These are phyloP conservation scores for Coemansia furcata DNA, from an alignment of 192 early-diverging fungal genomes.

Conservation along the genomic window DNA sequence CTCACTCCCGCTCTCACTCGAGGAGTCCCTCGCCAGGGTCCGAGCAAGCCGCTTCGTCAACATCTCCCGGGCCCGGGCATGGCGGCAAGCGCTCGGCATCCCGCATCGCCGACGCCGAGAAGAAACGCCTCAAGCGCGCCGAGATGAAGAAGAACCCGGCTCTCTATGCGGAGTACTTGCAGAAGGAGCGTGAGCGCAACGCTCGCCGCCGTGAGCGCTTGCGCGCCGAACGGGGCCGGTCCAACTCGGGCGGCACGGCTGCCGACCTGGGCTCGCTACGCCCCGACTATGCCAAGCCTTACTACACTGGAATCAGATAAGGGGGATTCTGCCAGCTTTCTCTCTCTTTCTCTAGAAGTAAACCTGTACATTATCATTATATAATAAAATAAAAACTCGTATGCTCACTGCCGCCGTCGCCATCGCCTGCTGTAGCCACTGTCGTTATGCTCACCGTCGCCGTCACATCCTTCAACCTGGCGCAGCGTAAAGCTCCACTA, in stretches of 20 bases:
- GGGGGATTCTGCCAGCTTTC: too few relatives aligned
- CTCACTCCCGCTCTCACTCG: background rate
- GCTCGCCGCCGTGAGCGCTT: slow-evolving; percentile 48
- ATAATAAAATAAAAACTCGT: too few relatives aligned
- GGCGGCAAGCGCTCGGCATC: slow-evolving; percentile 47
- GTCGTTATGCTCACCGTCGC: background rate
- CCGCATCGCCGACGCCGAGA: slow-evolving; percentile 51
- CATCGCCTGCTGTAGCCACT: background rate
- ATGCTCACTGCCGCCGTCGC: too few relatives aligned
- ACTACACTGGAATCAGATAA: slow-evolving; percentile 2
- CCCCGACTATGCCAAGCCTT: background rate
- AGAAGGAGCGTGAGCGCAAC: slow-evolving; percentile 54
- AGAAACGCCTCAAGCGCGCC: slow-evolving; percentile 54
- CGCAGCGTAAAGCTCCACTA: background rate
- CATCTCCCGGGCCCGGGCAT: slow-evolving; percentile 16
- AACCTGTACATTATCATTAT: too few relatives aligned
- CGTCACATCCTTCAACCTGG: background rate
- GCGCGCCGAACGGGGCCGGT: slow-evolving; percentile 48
- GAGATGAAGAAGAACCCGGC: slow-evolving; percentile 51
- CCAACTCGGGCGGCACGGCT: slow-evolving; percentile 28
- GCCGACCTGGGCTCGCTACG: background rate
- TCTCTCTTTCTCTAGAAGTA: too few relatives aligned
- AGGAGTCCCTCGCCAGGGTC: background rate
- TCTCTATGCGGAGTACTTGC: slow-evolving; percentile 51
- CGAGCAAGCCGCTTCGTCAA: background rate